Evolutionary conservation across 1,284 basidiomycete genomes (phyloP).

Genomic region (Anthracocystis panici-leucophaei): DNA sequence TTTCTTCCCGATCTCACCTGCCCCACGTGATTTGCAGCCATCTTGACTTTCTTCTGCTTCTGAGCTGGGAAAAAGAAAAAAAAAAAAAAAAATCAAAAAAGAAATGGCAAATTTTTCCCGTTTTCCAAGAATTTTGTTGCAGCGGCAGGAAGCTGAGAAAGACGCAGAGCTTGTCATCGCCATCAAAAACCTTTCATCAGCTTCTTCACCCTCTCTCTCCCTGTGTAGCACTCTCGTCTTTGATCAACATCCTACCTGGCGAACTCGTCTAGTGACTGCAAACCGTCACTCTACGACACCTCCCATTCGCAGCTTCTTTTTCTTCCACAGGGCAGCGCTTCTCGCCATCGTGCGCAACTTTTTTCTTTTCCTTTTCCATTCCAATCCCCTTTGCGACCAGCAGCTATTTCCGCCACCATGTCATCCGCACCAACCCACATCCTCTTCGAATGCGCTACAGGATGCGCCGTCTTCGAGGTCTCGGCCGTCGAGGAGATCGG

Average conservation of each 20-base stretch:
- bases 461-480: conserved; percentile 93
- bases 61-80: background rate
- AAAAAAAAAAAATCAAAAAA: conserved; percentile 1
- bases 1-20: background rate
- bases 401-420: conserved; percentile 45
- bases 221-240: background rate
- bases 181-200: conserved; percentile 2
- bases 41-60: conserved; percentile 1
- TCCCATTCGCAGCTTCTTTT: conserved; percentile 3
- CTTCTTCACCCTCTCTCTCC: conserved; percentile 4
- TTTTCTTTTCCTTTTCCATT: background rate
- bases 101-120: conserved; percentile 35
- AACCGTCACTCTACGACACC: conserved; percentile 2
- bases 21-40: conserved; percentile 22
- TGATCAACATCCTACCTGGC: background rate
- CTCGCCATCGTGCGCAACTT: conserved; percentile 4
- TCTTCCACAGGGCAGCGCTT: conserved; percentile 10
- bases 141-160: background rate
- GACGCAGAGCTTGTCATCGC: conserved; percentile 9
- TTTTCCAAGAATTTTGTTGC: conserved; percentile 11
- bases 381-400: background rate
- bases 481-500: conserved; percentile 91
- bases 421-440: conserved; percentile 75
- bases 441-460: conserved; percentile 93
- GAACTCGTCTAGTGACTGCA: conserved; percentile 6